Evolutionary conservation across 306 rosid genomes (phyloP).

Genomic region (Trifolium pratense): DNA sequence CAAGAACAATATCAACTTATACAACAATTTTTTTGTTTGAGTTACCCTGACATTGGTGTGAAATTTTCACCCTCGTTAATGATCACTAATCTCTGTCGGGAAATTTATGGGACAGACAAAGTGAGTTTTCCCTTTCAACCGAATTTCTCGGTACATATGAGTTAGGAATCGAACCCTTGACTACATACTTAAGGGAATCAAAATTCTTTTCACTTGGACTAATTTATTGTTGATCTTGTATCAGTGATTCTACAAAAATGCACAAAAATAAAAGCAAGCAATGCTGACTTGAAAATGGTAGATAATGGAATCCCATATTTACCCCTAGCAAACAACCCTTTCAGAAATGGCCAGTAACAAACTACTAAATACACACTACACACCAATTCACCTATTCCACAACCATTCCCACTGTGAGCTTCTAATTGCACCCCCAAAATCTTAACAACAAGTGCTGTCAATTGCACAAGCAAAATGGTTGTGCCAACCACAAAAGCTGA

Average conservation of each 20-base stretch:
- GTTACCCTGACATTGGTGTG: too few relatives aligned
- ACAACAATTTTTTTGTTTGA: too few relatives aligned
- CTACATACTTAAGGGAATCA: too few relatives aligned
- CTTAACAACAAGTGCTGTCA: slow-evolving; percentile 42
- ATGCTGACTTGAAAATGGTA: slow-evolving; percentile 54
- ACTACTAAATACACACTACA: slow-evolving; percentile 48
- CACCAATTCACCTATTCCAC: slow-evolving; percentile 57
- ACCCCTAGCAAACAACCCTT: slow-evolving; percentile 62
- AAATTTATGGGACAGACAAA: too few relatives aligned
- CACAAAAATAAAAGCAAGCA: slow-evolving; percentile 50
- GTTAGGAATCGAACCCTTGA: too few relatives aligned
- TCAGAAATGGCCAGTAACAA: slow-evolving; percentile 63
- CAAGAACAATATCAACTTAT: background rate
- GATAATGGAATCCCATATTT: slow-evolving; percentile 67
- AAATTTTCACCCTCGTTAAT: too few relatives aligned
- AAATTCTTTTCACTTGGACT: too few relatives aligned
- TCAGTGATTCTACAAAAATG: slow-evolving; percentile 40
- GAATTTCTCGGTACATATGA: too few relatives aligned
- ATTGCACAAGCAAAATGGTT: slow-evolving; percentile 61
- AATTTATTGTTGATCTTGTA: too few relatives aligned
- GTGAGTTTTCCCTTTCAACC: too few relatives aligned
- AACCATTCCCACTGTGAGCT: slow-evolving; percentile 32
- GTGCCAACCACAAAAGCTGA: slow-evolving; percentile 61
- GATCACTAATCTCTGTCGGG: too few relatives aligned
- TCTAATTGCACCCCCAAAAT: slow-evolving; percentile 42